Conservation (phyloP, 768 basidiomycete species). For the Mycena polygramma region DNA sequence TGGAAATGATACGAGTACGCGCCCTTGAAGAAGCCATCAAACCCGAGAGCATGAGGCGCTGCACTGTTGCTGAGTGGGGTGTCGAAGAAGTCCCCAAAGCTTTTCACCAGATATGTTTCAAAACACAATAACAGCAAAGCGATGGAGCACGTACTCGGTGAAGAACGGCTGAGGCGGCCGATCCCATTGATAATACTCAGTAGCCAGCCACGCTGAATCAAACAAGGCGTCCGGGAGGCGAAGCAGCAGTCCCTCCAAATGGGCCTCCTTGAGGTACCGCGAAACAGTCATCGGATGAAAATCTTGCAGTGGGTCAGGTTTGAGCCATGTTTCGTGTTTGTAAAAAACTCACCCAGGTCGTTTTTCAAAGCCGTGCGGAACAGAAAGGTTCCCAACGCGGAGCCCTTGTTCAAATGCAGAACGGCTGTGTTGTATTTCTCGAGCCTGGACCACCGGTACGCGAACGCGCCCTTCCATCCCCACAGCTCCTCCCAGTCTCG, state of each 20-base stretch:
- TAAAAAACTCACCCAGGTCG: slow-evolving; percentile 61
- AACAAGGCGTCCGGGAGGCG: slow-evolving; percentile 96
- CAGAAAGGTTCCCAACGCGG: slow-evolving; percentile 92
- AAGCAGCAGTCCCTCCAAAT: slow-evolving; percentile 84
- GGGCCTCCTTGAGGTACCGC: slow-evolving; percentile 90
- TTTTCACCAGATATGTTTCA: slow-evolving; percentile 43
- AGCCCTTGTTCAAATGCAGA: slow-evolving; percentile 91
- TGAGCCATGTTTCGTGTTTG: background rate
- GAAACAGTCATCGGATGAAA: slow-evolving; percentile 98
- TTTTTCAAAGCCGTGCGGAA: slow-evolving; percentile 97
- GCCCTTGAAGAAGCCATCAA: slow-evolving; percentile 96
- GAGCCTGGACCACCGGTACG: slow-evolving; percentile 95
- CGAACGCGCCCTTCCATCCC: slow-evolving; percentile 97
- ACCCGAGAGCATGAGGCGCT: slow-evolving; percentile 88
- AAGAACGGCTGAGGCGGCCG: slow-evolving; percentile 97
- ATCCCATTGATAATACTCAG: slow-evolving; percentile 91
- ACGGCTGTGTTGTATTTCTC: slow-evolving; percentile 98
- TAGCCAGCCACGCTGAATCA: slow-evolving; percentile 97
- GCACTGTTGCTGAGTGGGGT: slow-evolving; percentile 81
- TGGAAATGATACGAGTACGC: slow-evolving; percentile 98
- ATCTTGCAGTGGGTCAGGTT: slow-evolving; percentile 46
- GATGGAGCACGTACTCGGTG: slow-evolving; percentile 68
- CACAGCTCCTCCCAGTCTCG: slow-evolving; percentile 99
- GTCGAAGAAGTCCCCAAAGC: slow-evolving; percentile 92
- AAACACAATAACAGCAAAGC: background rate